A percentile compares a stretch with the other conserved stretches of the same genome.
Conservation (phyloP, 208 protist species). For the Trypanosoma avium region DNA sequence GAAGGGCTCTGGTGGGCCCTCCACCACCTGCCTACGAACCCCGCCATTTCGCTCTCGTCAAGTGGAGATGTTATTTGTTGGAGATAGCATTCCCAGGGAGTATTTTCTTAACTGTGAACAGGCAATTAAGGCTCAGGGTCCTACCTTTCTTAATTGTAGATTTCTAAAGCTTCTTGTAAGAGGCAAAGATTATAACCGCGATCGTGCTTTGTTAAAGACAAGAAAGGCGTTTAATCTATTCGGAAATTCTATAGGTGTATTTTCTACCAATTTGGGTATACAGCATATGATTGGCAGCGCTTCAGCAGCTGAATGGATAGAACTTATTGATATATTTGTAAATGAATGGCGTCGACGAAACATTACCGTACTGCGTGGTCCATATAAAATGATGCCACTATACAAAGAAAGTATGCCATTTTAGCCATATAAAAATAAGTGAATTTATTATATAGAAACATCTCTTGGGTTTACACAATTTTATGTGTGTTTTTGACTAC, state of each 20-base stretch:
- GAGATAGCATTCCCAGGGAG: not conserved
- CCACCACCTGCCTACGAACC: not conserved
- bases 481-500: no score
- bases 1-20: not conserved
- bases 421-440: not conserved
- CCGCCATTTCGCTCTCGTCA: not conserved
- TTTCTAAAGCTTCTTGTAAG: not conserved
- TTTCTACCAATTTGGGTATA: slow-evolving; percentile 22
- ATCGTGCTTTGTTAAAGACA: not conserved
- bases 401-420: not conserved
- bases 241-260: not conserved
- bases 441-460: no score
- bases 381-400: slow-evolving; percentile 4
- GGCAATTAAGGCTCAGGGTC: no score
- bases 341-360: not conserved
- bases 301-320: slow-evolving; percentile 2
- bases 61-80: not conserved
- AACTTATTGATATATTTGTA: slow-evolving; percentile 11
- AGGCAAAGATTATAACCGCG: not conserved
- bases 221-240: not conserved
- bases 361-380: slow-evolving; percentile 7
- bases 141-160: no score
- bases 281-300: not conserved
- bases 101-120: not conserved
- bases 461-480: no score